Evolutionary conservation across 1,139 yeast species (phyloP).

Genomic region (Blastobotrys ciferrii): DNA sequence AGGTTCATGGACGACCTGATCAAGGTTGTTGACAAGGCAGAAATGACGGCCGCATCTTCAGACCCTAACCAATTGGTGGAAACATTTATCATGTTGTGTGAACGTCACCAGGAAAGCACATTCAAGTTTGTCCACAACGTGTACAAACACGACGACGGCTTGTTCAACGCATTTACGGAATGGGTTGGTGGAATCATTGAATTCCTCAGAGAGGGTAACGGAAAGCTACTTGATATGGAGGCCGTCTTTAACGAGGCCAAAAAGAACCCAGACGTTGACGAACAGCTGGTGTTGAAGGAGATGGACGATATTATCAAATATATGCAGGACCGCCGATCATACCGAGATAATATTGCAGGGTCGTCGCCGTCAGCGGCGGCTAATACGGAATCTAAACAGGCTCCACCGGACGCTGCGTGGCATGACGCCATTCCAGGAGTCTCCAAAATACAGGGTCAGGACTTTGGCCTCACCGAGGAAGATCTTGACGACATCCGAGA

Average conservation of each 20-base stretch:
- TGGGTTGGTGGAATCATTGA: slow-evolving; percentile 70
- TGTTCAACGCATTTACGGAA: slow-evolving; percentile 64
- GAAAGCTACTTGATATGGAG: slow-evolving; percentile 36
- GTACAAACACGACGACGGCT: slow-evolving; percentile 68
- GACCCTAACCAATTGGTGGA: slow-evolving; percentile 60
- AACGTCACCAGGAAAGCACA: slow-evolving; percentile 66
- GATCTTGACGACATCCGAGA: slow-evolving; percentile 31
- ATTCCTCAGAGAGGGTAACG: slow-evolving; percentile 55
- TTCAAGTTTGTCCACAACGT: slow-evolving; percentile 76
- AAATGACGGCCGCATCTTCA: slow-evolving; percentile 45
- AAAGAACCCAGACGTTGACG: slow-evolving; percentile 44
- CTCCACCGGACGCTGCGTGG: slow-evolving; percentile 15
- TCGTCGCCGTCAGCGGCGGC: slow-evolving; percentile 7
- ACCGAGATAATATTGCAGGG: slow-evolving; percentile 30
- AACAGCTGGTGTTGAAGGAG: slow-evolving; percentile 43
- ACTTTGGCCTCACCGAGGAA: slow-evolving; percentile 55
- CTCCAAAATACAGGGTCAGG: slow-evolving; percentile 44
- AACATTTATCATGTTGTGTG: slow-evolving; percentile 59
- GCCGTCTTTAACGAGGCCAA: slow-evolving; percentile 31
- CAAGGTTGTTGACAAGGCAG: slow-evolving; percentile 48
- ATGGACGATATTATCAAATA: slow-evolving; percentile 46
- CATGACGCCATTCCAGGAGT: slow-evolving; percentile 39
- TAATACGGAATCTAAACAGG: neutral
- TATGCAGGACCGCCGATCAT: slow-evolving; percentile 44
- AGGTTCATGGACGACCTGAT: slow-evolving; percentile 71